Percentiles rank a stretch among this genome's conserved stretches.
phyloP scores from a whole-genome alignment of 106 monocot genomes.

The Allium cepa region DNA sequence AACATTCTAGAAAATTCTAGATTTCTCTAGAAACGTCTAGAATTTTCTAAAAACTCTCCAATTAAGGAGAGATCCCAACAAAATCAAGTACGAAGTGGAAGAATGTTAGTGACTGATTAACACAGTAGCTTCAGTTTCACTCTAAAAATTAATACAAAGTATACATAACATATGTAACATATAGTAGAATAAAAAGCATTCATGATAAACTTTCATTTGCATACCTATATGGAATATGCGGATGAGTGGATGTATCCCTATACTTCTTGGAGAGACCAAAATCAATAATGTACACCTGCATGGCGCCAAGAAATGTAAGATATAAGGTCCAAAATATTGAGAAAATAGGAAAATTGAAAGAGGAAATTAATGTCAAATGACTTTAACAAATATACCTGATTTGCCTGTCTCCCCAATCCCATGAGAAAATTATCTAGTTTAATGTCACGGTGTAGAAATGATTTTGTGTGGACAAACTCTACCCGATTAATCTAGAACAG shows the following conservation, averaged over 20 bases:
- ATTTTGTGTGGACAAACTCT: slow-evolving; percentile 63
- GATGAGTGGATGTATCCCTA: slow-evolving; percentile 58
- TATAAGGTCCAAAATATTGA: not conserved
- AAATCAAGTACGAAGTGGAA: not conserved
- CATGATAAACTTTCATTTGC: not conserved
- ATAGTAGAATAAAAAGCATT: no score
- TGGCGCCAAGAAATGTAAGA: not conserved
- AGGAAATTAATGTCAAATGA: not conserved
- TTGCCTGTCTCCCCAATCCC: slow-evolving; percentile 65
- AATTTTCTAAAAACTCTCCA: no score
- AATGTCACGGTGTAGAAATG: slow-evolving; percentile 64
- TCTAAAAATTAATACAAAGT: not conserved
- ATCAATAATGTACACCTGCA: slow-evolving; percentile 66
- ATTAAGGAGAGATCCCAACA: no score
- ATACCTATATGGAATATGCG: slow-evolving; percentile 67
- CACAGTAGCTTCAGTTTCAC: not conserved
- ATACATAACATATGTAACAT: not conserved
- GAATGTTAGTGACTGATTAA: not conserved
- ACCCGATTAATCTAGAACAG: slow-evolving; percentile 24
- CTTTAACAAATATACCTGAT: slow-evolving; percentile 30
- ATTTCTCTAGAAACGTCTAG: no score
- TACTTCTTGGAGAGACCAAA: slow-evolving; percentile 81
- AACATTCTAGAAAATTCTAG: no score
- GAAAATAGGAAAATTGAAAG: not conserved
- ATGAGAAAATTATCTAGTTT: slow-evolving; percentile 81